A percentile compares a stretch with the other conserved stretches of the same genome.
Conservation (phyloP, 768 basidiomycete species). For the Suillus discolor region DNA sequence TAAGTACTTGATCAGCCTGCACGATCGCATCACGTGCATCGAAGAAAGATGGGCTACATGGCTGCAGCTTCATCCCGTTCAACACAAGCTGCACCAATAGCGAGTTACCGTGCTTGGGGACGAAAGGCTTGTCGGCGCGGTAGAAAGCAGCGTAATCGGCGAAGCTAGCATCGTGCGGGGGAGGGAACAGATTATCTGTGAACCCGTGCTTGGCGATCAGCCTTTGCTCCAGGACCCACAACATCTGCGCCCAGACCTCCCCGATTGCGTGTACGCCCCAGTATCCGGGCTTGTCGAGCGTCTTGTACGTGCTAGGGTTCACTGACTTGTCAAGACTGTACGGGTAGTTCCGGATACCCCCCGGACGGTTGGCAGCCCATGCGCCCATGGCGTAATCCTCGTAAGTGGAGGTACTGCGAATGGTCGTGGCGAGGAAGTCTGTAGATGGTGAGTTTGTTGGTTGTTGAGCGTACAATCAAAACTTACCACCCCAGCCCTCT, state of each 20-base stretch:
- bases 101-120: constrained; percentile 93
- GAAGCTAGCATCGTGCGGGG: constrained; percentile 62
- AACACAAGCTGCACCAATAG: constrained; percentile 82
- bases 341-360: constrained; percentile 84
- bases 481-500: constrained; percentile 88
- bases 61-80: constrained; percentile 93
- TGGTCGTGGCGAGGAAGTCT: constrained; percentile 87
- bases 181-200: constrained; percentile 80
- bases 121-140: constrained; percentile 51
- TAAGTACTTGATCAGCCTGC: constrained; percentile 86
- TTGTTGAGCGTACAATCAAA: neutral
- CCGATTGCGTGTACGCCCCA: constrained; percentile 93
- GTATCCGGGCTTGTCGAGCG: constrained; percentile 90
- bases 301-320: constrained; percentile 95
- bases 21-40: constrained; percentile 89
- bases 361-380: constrained; percentile 83
- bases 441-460: neutral
- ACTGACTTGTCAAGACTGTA: constrained; percentile 78
- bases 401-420: constrained; percentile 74
- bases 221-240: constrained; percentile 76
- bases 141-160: constrained; percentile 70
- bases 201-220: constrained; percentile 85
- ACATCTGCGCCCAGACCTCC: constrained; percentile 94
- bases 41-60: constrained; percentile 89
- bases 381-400: constrained; percentile 89